Base-by-base conservation (phyloP, 208 protist genomes). In the Wallacemonas collosoma region DNA sequence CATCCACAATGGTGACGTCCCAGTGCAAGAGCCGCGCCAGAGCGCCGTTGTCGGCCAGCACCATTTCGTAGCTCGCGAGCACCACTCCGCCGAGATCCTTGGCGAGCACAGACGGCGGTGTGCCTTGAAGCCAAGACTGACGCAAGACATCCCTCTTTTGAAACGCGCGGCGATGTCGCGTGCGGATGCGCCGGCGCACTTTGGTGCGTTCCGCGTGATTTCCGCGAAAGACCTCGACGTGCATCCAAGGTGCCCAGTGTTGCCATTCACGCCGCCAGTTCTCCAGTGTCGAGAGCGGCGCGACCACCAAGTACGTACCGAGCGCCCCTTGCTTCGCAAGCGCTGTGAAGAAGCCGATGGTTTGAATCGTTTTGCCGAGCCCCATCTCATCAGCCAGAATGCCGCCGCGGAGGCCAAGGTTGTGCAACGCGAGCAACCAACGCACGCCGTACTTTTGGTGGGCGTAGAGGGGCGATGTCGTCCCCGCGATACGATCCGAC, bases 331-430 rank as follows among this genome's bases (percentile, higher is more conserved):
- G 62, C 12, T 77, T 73, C n/a, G 87, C 68, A n/a, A 99, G 77
- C 0, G 85, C 85, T 3, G 85, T 78, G 9, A 99, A 70, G 74
- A 99, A 98, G 7, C 88, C 72, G 2, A 89, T 78, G 38, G 98
- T 73, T 66, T 99, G 95, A 12, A 99, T 79, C 2, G 98, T 99
- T 84, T 99, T 99, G n/a, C 95, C 93, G 44, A 98, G 88, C 2
- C 93, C 89, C 87, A 98, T 98, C 68, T 99, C 97, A 80, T 99
- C 97, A 12, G 95, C 98, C n/a, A 98, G 40, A 50, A 99, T 98
- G 38, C 97, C 97, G 55, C 96, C 95, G 57, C 73, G 68, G 7
- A 79, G 76, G 14, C 74, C 60, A 17, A 95, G 83, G 26, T 36
- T 14, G 68, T 98, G 96, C 36, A 99, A 76, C 41, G 97, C 87